Evolutionary conservation across 2,329 filamentous ascomycete species (phyloP).

Genomic region (Pseudogymnoascus sp.): DNA sequence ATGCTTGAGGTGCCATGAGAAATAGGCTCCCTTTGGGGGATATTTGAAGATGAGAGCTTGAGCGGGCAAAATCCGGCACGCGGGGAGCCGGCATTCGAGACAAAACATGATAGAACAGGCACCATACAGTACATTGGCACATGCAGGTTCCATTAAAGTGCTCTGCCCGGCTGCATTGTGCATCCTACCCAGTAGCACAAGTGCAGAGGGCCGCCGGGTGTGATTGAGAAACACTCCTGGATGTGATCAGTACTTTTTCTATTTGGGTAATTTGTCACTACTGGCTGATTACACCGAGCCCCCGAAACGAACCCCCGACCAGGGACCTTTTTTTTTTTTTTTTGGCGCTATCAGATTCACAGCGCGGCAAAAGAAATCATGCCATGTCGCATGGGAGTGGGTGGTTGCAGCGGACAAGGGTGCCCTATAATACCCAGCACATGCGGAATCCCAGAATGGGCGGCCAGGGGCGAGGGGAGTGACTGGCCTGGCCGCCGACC

Average conservation of each 20-base stretch:
- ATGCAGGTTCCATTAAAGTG: constrained; percentile 3
- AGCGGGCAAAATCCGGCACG: neutral
- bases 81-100: constrained; percentile 6
- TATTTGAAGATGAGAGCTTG: neutral
- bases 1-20: constrained; percentile 3
- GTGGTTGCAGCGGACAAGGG: neutral
- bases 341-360: neutral
- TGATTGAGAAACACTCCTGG: constrained; percentile 5
- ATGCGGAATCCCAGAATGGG: neutral
- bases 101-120: neutral
- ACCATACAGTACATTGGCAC: neutral
- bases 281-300: neutral
- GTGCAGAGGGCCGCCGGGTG: neutral
- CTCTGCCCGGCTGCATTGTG: neutral
- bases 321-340: neutral
- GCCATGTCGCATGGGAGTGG: neutral
- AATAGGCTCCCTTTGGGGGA: neutral
- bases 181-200: neutral
- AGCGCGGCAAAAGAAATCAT: neutral
- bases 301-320: neutral
- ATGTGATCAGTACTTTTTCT: constrained; percentile 3
- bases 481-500: neutral
- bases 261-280: constrained; percentile 1
- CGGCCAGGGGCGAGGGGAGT: neutral
- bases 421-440: neutral